phyloP scores from a whole-genome alignment of 208 protist species.

The Leishmania tropica region DNA sequence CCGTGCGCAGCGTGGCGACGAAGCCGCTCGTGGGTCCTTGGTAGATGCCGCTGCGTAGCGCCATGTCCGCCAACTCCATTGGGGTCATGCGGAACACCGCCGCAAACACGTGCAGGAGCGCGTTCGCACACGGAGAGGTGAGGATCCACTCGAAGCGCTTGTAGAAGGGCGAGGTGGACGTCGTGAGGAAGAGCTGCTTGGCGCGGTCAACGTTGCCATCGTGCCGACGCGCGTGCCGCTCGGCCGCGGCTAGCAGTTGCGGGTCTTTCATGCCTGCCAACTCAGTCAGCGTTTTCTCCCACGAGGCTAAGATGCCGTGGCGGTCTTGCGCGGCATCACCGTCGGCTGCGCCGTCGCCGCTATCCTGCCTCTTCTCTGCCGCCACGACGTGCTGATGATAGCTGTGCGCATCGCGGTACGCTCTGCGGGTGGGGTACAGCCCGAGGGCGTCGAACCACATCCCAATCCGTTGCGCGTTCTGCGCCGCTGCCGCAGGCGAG shows the following conservation, averaged over 20 bases:
- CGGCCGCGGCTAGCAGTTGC: constrained; percentile 14
- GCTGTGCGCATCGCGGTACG: constrained; percentile 35
- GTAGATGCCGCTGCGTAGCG: constrained; percentile 71
- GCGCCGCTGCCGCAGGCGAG: constrained; percentile 40
- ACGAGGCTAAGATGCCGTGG: constrained; percentile 10
- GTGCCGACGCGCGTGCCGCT: constrained; percentile 26
- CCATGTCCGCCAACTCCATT: constrained; percentile 72
- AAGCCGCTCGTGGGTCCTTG: constrained; percentile 50
- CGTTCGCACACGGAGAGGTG: constrained; percentile 75
- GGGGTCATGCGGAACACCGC: constrained; percentile 52
- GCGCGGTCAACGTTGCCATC: neutral
- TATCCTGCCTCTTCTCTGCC: neutral
- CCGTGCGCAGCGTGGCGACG: constrained; percentile 41
- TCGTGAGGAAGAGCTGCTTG: constrained; percentile 26
- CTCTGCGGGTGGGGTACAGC: constrained; percentile 48
- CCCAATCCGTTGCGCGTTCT: constrained; percentile 52
- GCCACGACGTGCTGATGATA: constrained; percentile 11
- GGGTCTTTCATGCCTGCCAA: constrained; percentile 22
- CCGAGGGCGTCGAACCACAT: constrained; percentile 58
- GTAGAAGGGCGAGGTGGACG: constrained; percentile 40
- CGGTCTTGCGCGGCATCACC: neutral
- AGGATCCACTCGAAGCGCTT: constrained; percentile 47
- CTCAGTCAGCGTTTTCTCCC: constrained; percentile 27
- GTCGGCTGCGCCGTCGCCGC: neutral
- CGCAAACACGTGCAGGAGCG: constrained; percentile 74